These are phyloP conservation scores for Ensete ventricosum DNA, from an alignment of 176 grass and related monocot genomes.

Conservation along the genomic window DNA sequence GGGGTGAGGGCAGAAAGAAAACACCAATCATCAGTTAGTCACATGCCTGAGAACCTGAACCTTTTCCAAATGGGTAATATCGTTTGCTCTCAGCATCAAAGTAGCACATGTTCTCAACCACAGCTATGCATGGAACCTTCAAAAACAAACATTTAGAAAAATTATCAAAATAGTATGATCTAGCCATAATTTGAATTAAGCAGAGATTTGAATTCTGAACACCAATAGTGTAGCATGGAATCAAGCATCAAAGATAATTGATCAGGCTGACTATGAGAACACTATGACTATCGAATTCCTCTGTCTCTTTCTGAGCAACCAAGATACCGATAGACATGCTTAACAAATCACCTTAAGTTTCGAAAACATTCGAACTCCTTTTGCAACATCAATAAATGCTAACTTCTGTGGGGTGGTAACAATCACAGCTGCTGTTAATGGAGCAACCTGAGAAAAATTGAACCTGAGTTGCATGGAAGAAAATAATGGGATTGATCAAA, in stretches of 20 bases:
- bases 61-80: slow-evolving; percentile 82
- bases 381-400: slow-evolving; percentile 97
- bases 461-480: not conserved
- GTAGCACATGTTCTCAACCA: slow-evolving; percentile 99
- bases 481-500: not conserved
- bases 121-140: slow-evolving; percentile 89
- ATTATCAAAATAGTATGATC: not conserved
- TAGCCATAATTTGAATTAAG: slow-evolving; percentile 1
- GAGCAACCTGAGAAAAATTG: slow-evolving; percentile 52
- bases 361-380: slow-evolving; percentile 98
- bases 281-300: too few relatives aligned
- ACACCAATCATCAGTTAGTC: not conserved
- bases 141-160: slow-evolving; percentile 9
- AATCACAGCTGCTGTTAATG: slow-evolving; percentile 84
- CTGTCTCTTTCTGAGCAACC: not conserved
- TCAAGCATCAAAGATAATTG: not conserved
- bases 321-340: not conserved
- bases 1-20: slow-evolving; percentile 4
- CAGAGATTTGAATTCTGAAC: not conserved
- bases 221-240: not conserved
- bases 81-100: slow-evolving; percentile 91
- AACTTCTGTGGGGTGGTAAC: slow-evolving; percentile 96
- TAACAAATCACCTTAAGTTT: slow-evolving; percentile 78
- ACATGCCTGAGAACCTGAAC: slow-evolving; percentile 86
- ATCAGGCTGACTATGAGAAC: too few relatives aligned